Base-by-base conservation (phyloP, 768 basidiomycete species). In the Tylopilus balloui region DNA sequence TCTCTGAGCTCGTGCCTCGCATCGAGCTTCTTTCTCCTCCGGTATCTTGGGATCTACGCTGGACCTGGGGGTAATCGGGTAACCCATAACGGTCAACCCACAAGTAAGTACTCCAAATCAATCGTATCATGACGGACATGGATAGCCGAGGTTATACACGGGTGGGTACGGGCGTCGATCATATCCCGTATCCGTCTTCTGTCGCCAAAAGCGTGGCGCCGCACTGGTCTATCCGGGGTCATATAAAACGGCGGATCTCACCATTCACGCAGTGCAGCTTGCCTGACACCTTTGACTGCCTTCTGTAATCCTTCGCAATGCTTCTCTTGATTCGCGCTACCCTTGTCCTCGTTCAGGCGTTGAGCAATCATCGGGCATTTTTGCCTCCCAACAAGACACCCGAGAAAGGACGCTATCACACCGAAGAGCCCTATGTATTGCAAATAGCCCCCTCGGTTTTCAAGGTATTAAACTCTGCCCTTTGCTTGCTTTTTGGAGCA, bases 321-420 rank as follows among this genome's bases (percentile, higher is more conserved):
- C 74, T 77, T 42, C 62, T 76, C 50, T 48, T 71, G 29, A 41
- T 57, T 27, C 73, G 81, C 19, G 73, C 74, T 15, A 56, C 65
- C 29, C 74, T 84, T 48, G 71, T 78, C 54, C 55, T 71, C 29
- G 50, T 77, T 29, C 80, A 82, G 52, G 77, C 79, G 2, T 41
- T 73, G 23, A 71, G 68, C 59, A 78, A 81, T 56, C 75, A 79
- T 31, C 54, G 73, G 0, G 81, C 78, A 0, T 78, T 71, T 54
- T 77, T 77, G 0, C 79, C 81, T 1, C 81, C 81, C 2, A 79
- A 82, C 59, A 78, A 77, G 10, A 78, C 79, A 0, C 73, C 71
- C 0, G 49, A 59, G 28, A 78, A 78, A 46, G 69, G 68, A 9
- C 69, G 80, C 6, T 83, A 80, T 57, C 75, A 80, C 60, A 79